These are phyloP conservation scores for Zhuliangozyma blackwelliae DNA, from an alignment of 1,139 yeast genomes.

Conservation along the genomic window DNA sequence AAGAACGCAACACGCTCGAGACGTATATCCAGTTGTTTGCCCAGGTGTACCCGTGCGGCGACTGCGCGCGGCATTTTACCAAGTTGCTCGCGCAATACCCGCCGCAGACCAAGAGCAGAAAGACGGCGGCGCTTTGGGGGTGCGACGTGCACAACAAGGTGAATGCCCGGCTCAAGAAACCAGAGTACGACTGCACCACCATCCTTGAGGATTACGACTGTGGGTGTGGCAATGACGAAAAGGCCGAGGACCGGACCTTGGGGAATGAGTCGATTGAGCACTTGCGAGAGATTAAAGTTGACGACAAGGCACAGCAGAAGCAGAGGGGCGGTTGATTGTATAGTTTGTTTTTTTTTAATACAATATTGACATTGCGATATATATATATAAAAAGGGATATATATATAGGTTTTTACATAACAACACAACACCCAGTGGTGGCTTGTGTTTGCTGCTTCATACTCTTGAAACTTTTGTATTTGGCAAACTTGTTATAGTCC, in stretches of 20 bases:
- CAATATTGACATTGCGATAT: no score
- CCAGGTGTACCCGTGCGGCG: slow-evolving; percentile 88
- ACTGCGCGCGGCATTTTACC: slow-evolving; percentile 90
- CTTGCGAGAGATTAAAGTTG: slow-evolving; percentile 39
- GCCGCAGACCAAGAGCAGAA: slow-evolving; percentile 76
- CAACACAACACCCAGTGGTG: slow-evolving; percentile 40
- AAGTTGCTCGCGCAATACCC: slow-evolving; percentile 65
- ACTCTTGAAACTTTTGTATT: slow-evolving; percentile 21
- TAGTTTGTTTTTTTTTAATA: background rate
- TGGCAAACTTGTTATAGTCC: slow-evolving; percentile 43
- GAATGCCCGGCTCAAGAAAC: slow-evolving; percentile 66
- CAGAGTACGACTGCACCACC: slow-evolving; percentile 74
- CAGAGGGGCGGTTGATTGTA: slow-evolving; percentile 35
- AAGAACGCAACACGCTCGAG: slow-evolving; percentile 58
- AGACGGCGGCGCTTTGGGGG: slow-evolving; percentile 93
- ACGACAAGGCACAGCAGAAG: slow-evolving; percentile 32
- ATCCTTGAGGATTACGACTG: slow-evolving; percentile 90
- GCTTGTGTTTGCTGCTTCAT: slow-evolving; percentile 2
- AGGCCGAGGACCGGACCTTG: slow-evolving; percentile 37
- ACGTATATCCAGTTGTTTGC: slow-evolving; percentile 58
- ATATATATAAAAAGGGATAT: no score
- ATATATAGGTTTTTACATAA: slow-evolving; percentile 30
- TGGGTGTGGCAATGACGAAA: slow-evolving; percentile 83
- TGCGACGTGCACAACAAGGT: slow-evolving; percentile 90
- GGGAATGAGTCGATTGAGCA: slow-evolving; percentile 37